These are phyloP conservation scores for Ophidiomyces ophidiicola DNA, from an alignment of 2,329 filamentous ascomycete species.

Conservation along the genomic window DNA sequence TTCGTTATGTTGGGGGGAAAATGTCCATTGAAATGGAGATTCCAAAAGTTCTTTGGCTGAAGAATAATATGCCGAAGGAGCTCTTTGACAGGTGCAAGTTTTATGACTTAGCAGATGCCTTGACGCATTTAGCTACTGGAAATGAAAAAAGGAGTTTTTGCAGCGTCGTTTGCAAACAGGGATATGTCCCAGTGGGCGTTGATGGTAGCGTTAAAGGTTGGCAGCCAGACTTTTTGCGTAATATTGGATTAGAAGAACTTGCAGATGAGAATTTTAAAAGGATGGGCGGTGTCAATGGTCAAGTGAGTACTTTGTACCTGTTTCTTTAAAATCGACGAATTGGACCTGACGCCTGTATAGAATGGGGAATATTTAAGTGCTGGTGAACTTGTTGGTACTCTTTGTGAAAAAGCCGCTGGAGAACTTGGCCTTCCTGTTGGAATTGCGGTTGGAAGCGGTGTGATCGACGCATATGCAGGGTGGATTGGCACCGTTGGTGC, in stretches of 20 bases:
- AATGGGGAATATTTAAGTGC: conserved; percentile 86
- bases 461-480: conserved; percentile 95
- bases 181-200: conserved; percentile 89
- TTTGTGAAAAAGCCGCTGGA: conserved; percentile 69
- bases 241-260: conserved; percentile 77
- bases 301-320: conserved; percentile 56
- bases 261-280: conserved; percentile 78
- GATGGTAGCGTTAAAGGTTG: conserved; percentile 96
- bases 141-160: conserved; percentile 88
- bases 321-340: conserved; percentile 7
- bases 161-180: conserved; percentile 94
- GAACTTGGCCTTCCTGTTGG: conserved; percentile 77
- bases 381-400: conserved; percentile 73
- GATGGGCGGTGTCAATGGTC: conserved; percentile 85
- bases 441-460: conserved; percentile 86
- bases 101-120: conserved; percentile 83
- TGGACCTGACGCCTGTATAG: conserved; percentile 37
- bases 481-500: conserved; percentile 99
- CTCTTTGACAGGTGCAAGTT: conserved; percentile 91
- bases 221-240: conserved; percentile 85
- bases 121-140: conserved; percentile 89
- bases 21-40: conserved; percentile 99
- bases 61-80: conserved; percentile 92
- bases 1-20: conserved; percentile 90
- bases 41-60: conserved; percentile 94